These are phyloP conservation scores for Microdochium nivale DNA, from an alignment of 2,329 filamentous ascomycete genomes.

Conservation along the genomic window DNA sequence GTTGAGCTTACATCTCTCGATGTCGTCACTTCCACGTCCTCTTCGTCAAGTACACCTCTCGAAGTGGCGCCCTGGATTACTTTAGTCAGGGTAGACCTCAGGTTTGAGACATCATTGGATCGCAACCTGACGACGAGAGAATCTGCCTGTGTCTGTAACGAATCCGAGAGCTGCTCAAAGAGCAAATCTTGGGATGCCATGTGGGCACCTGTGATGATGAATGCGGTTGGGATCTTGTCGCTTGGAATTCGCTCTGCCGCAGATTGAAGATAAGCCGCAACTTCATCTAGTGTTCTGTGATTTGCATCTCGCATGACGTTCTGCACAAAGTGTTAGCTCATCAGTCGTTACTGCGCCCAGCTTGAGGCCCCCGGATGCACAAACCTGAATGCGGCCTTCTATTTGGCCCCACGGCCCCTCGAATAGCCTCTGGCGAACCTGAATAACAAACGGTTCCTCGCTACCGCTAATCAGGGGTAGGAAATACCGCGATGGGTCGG, in stretches of 20 bases:
- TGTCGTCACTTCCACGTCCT: constrained; percentile 37
- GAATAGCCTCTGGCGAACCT: constrained; percentile 51
- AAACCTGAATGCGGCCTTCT: constrained; percentile 53
- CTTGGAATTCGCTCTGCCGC: constrained; percentile 17
- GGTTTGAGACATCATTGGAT: constrained; percentile 62
- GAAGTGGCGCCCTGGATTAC: constrained; percentile 60
- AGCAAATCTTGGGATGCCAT: constrained; percentile 66
- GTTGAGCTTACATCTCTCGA: constrained; percentile 35
- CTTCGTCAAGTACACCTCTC: constrained; percentile 38
- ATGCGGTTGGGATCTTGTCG: constrained; percentile 55
- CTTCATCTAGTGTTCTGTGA: constrained; percentile 48
- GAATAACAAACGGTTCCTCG: constrained; percentile 39
- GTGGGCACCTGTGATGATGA: constrained; percentile 71
- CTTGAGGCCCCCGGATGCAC: constrained; percentile 16
- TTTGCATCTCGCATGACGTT: constrained; percentile 52
- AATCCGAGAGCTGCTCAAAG: constrained; percentile 60
- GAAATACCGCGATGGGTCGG: constrained; percentile 23
- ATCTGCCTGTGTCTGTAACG: constrained; percentile 34
- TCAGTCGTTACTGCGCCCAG: not conserved
- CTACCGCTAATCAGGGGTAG: constrained; percentile 44
- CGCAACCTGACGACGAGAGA: constrained; percentile 58
- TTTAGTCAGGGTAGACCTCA: constrained; percentile 65
- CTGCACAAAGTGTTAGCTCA: constrained; percentile 21
- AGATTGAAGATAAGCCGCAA: constrained; percentile 44
- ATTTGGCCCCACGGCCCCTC: constrained; percentile 55